These are phyloP conservation scores for Paramecium sexaurelia DNA, from an alignment of 73 alveolate genomes.

Conservation along the genomic window DNA sequence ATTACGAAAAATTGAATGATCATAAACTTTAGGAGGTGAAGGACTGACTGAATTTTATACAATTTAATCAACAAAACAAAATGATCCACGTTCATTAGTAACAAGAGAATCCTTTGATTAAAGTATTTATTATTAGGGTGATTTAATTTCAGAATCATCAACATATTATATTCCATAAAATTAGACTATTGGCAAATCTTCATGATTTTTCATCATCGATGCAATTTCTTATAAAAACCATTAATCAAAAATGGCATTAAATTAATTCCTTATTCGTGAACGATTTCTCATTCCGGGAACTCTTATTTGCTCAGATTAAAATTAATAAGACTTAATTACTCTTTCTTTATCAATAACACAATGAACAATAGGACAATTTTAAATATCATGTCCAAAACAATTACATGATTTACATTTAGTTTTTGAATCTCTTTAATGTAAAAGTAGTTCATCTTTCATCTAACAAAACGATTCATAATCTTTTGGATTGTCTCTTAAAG, in stretches of 20 bases:
- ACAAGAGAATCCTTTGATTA: not conserved
- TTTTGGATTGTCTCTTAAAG: not conserved
- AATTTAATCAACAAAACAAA: not conserved
- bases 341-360: not conserved
- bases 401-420: conserved; percentile 36
- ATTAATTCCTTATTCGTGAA: not conserved
- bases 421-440: not conserved
- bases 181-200: not conserved
- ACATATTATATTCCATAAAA: not conserved
- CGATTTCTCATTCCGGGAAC: not conserved
- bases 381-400: conserved; percentile 32
- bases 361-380: conserved; percentile 46
- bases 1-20: not conserved
- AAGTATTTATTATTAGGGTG: not conserved
- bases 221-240: conserved; percentile 10
- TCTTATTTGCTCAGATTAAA: not conserved
- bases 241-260: not conserved
- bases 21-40: not conserved
- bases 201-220: not conserved
- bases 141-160: not conserved
- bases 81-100: not conserved
- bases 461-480: conserved; percentile 39
- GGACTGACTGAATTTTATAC: not conserved
- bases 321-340: not conserved
- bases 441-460: not conserved